Evolutionary conservation across 2,329 filamentous ascomycete genomes (phyloP), one percentile per base, ranked within the genome.

Genomic region (Cladophialophora immunda): DNA sequence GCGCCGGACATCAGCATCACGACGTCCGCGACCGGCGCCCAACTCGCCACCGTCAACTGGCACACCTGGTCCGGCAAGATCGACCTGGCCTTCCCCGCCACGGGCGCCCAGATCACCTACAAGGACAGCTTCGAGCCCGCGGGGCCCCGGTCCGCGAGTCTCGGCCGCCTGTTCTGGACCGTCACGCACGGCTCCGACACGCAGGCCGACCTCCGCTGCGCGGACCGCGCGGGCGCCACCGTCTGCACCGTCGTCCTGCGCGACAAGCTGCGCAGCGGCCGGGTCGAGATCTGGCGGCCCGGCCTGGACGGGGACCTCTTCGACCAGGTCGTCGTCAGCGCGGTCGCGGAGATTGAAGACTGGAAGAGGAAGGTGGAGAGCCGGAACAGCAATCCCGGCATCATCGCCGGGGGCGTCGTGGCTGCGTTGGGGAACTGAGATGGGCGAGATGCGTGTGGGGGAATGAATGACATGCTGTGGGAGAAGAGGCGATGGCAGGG

Each of bases 371-470:
- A 62, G 30, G n/a, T 62, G 11, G 45, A 62, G 11, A 38, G 29
- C 30, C 11, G 4, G 13, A 66, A 60, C n/a, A 30, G 8, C 17
- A 30, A 41, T 27, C 81, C 0, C 75, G 53, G 22, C 11, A 11
- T 56, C 30, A 19, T n/a, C 19, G 53, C 53, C 8, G 53, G 11
- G 29, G 22, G 9, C 22, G 13, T 30, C 1, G n/a, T 2, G 53
- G n/a, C 30, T 1, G 17, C 52, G 15, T 38, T 38, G 52, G 22
- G 22, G 9, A 56, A 34, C 29, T 56, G 53, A 56, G 30, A 41
- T 5, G 8, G 38, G 36, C 4, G 36, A 15, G 36, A 17, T n/a
- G n/a, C n/a, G n/a, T n/a, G n/a, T n/a, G n/a, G n/a, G n/a, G n/a
- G n/a, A n/a, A n/a, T n/a, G n/a, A n/a, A n/a, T n/a, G n/a, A n/a